These are phyloP conservation scores for Penicillium longicatenatum DNA, from an alignment of 495 filamentous ascomycete genomes.

Conservation along the genomic window DNA sequence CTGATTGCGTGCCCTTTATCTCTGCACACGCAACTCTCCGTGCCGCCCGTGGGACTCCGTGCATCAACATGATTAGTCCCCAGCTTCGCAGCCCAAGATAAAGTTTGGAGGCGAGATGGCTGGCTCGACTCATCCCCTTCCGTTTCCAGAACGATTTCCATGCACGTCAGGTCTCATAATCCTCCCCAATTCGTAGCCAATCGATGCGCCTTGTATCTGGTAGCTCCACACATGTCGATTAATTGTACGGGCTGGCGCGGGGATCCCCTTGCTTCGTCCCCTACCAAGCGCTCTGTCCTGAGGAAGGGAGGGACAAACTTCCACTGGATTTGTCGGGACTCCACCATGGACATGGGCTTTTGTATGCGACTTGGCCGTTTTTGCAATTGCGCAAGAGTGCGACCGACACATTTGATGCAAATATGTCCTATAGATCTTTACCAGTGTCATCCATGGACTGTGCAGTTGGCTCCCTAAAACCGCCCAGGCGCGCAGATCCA, in stretches of 20 bases:
- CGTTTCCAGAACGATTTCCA: background rate
- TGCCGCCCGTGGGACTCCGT: conserved; percentile 20
- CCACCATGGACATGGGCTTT: background rate
- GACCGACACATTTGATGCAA: conserved; percentile 5
- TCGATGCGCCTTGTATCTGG: conserved; percentile 7
- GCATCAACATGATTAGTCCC: conserved; percentile 22
- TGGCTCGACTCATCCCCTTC: conserved; percentile 11
- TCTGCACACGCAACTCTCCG: conserved; percentile 13
- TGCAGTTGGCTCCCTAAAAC: conserved; percentile 13
- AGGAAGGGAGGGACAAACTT: conserved; percentile 16
- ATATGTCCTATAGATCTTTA: background rate
- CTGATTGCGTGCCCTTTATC: background rate
- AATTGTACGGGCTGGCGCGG: conserved; percentile 16
- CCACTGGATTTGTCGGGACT: conserved; percentile 8
- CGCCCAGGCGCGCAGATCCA: conserved; percentile 15
- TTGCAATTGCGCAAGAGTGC: conserved; percentile 10
- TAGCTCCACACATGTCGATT: conserved; percentile 10
- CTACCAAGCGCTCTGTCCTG: conserved; percentile 20
- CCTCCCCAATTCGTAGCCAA: conserved; percentile 6
- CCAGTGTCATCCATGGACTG: background rate
- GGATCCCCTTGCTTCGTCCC: conserved; percentile 28
- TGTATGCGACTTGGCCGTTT: conserved; percentile 32
- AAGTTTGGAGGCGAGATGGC: conserved; percentile 28
- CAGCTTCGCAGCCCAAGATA: conserved; percentile 21
- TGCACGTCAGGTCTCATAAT: conserved; percentile 7